A percentile compares a stretch with the other conserved stretches of the same genome.
These are phyloP conservation scores for Besnoitia besnoiti DNA, from an alignment of 169 alveolate species.

Conservation along the genomic window DNA sequence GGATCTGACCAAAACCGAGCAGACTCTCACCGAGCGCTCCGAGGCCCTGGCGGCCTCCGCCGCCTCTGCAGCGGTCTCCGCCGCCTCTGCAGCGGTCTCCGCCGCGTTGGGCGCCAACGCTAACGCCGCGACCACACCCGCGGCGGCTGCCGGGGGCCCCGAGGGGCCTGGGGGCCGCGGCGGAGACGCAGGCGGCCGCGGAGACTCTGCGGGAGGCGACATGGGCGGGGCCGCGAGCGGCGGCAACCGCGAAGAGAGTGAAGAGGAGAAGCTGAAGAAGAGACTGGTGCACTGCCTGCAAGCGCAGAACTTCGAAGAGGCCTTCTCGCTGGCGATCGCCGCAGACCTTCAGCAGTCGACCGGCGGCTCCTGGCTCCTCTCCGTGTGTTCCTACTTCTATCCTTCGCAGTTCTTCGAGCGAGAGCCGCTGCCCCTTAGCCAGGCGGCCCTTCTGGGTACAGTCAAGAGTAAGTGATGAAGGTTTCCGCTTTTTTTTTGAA, in stretches of 20 bases:
- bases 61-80: background rate
- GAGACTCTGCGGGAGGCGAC: background rate
- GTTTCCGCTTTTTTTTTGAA: too few relatives aligned
- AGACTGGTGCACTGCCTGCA: background rate
- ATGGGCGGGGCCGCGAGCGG: background rate
- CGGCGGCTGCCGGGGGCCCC: too few relatives aligned
- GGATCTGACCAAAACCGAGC: background rate
- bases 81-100: background rate
- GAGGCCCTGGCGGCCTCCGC: background rate
- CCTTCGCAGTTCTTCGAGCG: slow-evolving; percentile 21
- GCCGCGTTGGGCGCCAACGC: background rate
- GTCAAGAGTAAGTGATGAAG: slow-evolving; percentile 21
- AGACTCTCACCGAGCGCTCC: background rate
- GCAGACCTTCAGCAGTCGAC: slow-evolving; percentile 16
- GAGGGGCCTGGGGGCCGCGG: background rate
- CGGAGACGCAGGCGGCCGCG: background rate
- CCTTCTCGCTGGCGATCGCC: slow-evolving; percentile 24
- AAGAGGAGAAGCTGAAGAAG: background rate
- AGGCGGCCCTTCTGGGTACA: background rate
- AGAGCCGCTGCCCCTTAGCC: background rate
- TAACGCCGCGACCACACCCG: background rate
- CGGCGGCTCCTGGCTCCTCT: background rate
- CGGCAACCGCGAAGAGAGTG: slow-evolving; percentile 5
- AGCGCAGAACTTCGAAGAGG: slow-evolving; percentile 21
- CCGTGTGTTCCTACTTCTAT: background rate